Percentiles rank a stretch among this genome's conserved stretches.
These are phyloP conservation scores for Aspergillus nomiae DNA, from an alignment of 2,329 filamentous ascomycete species.

Conservation along the genomic window DNA sequence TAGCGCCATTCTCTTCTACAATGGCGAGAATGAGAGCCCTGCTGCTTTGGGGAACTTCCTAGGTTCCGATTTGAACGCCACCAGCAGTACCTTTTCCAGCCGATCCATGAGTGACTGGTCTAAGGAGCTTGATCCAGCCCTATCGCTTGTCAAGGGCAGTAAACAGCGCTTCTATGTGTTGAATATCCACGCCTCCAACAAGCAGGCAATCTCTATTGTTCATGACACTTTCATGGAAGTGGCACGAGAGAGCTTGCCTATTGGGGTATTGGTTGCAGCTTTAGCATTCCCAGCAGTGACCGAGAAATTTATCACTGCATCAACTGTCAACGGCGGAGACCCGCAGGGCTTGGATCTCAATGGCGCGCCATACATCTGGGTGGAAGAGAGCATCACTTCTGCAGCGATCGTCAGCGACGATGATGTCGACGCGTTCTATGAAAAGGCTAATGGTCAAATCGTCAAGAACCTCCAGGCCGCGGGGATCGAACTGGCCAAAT, in stretches of 20 bases:
- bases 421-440: conserved; percentile 10
- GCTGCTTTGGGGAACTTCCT: neutral
- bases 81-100: neutral
- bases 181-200: neutral
- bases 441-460: conserved; percentile 5
- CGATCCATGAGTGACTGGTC: neutral
- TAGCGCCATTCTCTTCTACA: conserved; percentile 2
- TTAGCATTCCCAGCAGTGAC: conserved; percentile 9
- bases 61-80: neutral
- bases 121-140: conserved; percentile 1
- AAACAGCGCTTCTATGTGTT: neutral
- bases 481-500: conserved; percentile 3
- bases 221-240: conserved; percentile 1
- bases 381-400: conserved; percentile 9
- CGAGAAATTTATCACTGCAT: conserved; percentile 5
- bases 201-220: neutral
- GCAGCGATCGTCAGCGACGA: neutral
- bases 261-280: neutral
- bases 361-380: conserved; percentile 11
- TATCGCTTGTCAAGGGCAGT: neutral
- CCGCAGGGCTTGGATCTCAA: conserved; percentile 4
- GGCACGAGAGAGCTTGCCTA: neutral
- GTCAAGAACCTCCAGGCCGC: neutral
- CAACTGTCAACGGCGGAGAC: conserved; percentile 7
- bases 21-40: neutral